Evolutionary conservation across 169 alveolate genomes (phyloP).

Genomic region (Babesia caballi): DNA sequence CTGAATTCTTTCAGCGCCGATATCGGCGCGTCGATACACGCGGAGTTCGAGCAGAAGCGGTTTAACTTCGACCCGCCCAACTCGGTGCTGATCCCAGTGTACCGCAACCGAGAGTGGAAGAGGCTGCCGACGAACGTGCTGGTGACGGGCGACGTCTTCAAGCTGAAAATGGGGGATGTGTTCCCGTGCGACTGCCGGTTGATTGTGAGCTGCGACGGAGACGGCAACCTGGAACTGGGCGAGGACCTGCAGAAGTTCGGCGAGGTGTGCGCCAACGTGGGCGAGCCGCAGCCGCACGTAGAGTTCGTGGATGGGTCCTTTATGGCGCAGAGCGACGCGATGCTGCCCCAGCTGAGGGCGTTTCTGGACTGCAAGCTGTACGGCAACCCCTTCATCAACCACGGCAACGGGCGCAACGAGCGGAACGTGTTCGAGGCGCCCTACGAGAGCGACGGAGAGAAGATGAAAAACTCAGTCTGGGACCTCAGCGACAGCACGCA

Average conservation of each 20-base stretch:
- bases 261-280: conserved; percentile 24
- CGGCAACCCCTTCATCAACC: conserved; percentile 23
- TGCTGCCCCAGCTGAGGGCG: conserved; percentile 37
- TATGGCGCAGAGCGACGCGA: conserved; percentile 49
- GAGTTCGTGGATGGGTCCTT: conserved; percentile 47
- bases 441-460: neutral
- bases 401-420: conserved; percentile 20
- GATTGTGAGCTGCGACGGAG: conserved; percentile 17
- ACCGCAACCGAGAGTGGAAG: conserved; percentile 58
- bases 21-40: neutral
- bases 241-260: conserved; percentile 28
- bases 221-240: conserved; percentile 19
- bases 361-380: conserved; percentile 24
- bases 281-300: conserved; percentile 14
- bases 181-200: conserved; percentile 60
- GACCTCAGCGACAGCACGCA: conserved; percentile 48
- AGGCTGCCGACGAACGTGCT: conserved; percentile 55
- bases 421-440: conserved; percentile 33
- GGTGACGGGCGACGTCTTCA: conserved; percentile 62
- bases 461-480: conserved; percentile 35
- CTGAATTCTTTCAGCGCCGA: conserved; percentile 9
- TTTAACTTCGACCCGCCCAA: conserved; percentile 58
- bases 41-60: conserved; percentile 49
- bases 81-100: conserved; percentile 55
- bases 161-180: conserved; percentile 34